These are phyloP conservation scores for Alternaria panax DNA, from an alignment of 2,329 filamentous ascomycete genomes.

Conservation along the genomic window DNA sequence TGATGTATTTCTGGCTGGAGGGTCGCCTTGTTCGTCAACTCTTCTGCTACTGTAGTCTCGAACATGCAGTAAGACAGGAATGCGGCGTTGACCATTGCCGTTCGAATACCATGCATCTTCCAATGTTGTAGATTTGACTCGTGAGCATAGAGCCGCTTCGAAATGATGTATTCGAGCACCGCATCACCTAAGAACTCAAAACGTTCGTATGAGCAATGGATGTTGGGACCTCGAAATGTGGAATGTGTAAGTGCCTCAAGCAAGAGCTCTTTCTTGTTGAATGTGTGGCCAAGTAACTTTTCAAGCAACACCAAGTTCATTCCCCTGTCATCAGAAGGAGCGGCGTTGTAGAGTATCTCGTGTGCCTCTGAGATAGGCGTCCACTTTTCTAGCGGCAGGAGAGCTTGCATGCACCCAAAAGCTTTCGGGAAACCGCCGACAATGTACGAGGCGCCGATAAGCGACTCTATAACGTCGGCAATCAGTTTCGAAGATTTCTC, in stretches of 20 bases:
- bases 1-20: conserved; percentile 36
- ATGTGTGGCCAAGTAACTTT: conserved; percentile 72
- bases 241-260: conserved; percentile 83
- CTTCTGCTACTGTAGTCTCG: conserved; percentile 56
- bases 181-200: conserved; percentile 90
- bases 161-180: conserved; percentile 79
- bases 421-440: conserved; percentile 73
- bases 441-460: conserved; percentile 78
- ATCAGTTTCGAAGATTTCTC: conserved; percentile 76
- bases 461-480: conserved; percentile 85
- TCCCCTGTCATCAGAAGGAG: conserved; percentile 16
- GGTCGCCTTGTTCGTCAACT: conserved; percentile 42
- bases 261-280: conserved; percentile 71
- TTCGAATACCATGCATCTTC: conserved; percentile 78
- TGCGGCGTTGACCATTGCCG: conserved; percentile 79
- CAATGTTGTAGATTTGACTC: conserved; percentile 59
- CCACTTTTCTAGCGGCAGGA: conserved; percentile 69
- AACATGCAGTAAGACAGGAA: conserved; percentile 81
- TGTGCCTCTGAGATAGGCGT: conserved; percentile 32
- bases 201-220: conserved; percentile 69
- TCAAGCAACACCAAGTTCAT: conserved; percentile 60
- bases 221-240: conserved; percentile 59
- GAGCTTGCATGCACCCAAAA: conserved; percentile 64
- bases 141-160: conserved; percentile 65
- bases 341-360: conserved; percentile 35